Base-by-base conservation (phyloP, 2,329 filamentous ascomycete species). In the Reticulascus tulasneorum region DNA sequence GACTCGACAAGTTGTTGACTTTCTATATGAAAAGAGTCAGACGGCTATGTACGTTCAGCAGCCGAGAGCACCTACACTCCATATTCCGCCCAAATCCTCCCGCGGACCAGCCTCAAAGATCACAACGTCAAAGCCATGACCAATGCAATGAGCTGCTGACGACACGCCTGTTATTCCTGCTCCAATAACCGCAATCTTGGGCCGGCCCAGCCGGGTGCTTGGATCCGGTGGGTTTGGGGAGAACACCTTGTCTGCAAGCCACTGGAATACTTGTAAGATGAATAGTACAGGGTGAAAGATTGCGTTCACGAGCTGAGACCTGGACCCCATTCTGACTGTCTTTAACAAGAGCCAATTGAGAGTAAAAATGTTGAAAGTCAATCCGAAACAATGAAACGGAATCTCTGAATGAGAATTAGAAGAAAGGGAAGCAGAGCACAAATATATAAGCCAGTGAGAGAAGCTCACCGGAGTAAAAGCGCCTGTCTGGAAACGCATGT, bases 51-150 rank as follows among this genome's bases (percentile, higher is more conserved):
- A n/a, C n/a, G n/a, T n/a, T n/a, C n/a, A n/a, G n/a, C n/a, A n/a
- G n/a, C n/a, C n/a, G n/a, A n/a, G 15, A 19, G 9, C 11, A 56
- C 77, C 55, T 62, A 84, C 80, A 53, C 79, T 86, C 86, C 86
- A 91, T 22, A 91, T 91, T 0, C 86, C 86, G 12, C 86, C 86
- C 0, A 94, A 58, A 17, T 77, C 69, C 12, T 84, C 72, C 45
- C 79, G 68, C 5, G 70, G 60, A 2, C 84, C 83, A 7, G 78
- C 76, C 55, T 94, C 87, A 47, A 94, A 94, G 24, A 94, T 76
- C 15, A 75, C 73, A 7, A 88, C 83, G 44, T 93, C 85, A 47
- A 91, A 91, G 28, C 86, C 86, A 75, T 93, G 85, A 2, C 87
- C 87, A 23, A 90, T 78, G 53, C 85, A 89, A 56, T 94, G 87